Percentiles rank a stretch among this genome's conserved stretches.
Conservation (phyloP, 257 asterid genomes). For the Cinchona pubescens region DNA sequence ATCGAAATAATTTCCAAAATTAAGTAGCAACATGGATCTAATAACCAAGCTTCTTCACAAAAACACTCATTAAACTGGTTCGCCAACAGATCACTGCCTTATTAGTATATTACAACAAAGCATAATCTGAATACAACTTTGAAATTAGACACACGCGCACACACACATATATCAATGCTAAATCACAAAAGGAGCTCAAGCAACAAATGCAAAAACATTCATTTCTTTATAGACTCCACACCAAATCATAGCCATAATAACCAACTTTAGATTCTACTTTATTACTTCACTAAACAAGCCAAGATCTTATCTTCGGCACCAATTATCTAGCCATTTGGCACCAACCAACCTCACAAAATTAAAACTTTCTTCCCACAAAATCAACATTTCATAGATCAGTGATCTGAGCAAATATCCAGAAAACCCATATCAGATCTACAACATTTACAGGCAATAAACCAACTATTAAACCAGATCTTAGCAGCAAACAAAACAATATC, state of each 20-base stretch:
- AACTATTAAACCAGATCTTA: neutral
- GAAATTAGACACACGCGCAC: too few species aligned
- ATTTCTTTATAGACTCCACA: neutral
- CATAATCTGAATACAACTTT: neutral
- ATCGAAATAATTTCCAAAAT: neutral
- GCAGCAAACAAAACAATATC: neutral
- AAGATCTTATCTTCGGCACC: neutral
- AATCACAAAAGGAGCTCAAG: neutral
- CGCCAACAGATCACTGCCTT: too few species aligned
- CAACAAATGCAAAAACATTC: neutral
- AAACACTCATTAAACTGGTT: neutral
- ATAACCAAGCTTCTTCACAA: neutral
- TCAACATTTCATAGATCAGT: neutral
- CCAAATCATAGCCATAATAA: neutral
- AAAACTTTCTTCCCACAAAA: too few species aligned
- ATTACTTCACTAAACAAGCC: neutral
- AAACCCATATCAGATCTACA: conserved; percentile 11
- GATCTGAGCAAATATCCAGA: neutral
- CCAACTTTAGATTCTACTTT: too few species aligned
- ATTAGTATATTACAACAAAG: neutral
- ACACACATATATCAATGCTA: too few species aligned
- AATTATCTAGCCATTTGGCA: too few species aligned
- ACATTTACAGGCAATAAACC: neutral
- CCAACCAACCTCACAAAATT: too few species aligned
- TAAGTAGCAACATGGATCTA: neutral